phyloP scores from a whole-genome alignment of 495 filamentous ascomycete species.

The Xylaria nigripes region DNA sequence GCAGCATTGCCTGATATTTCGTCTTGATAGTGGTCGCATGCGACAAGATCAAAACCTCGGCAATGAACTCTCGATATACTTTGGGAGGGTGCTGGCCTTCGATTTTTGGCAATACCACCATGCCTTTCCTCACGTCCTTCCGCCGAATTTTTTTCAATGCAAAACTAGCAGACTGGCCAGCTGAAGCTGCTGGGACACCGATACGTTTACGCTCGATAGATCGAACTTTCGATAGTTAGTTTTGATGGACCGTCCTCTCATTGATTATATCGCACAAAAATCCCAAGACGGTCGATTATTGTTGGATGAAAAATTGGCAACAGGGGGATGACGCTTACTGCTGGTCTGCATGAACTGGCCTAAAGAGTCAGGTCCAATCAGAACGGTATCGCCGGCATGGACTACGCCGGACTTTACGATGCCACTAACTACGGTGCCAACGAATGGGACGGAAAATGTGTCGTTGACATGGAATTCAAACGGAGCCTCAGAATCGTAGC shows the following conservation, averaged over 20 bases:
- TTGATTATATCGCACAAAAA: not conserved
- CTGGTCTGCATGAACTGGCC: slow-evolving; percentile 86
- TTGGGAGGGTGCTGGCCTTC: slow-evolving; percentile 61
- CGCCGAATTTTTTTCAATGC: slow-evolving; percentile 76
- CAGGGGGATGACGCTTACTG: slow-evolving; percentile 21
- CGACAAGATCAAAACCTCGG: slow-evolving; percentile 90
- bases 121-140: slow-evolving; percentile 95
- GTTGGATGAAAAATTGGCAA: not conserved
- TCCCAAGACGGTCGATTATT: no score
- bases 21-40: slow-evolving; percentile 98
- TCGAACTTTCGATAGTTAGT: slow-evolving; percentile 41
- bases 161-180: slow-evolving; percentile 88
- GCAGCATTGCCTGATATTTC: slow-evolving; percentile 97
- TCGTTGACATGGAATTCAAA: slow-evolving; percentile 98
- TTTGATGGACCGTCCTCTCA: not conserved
- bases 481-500: slow-evolving; percentile 77
- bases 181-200: slow-evolving; percentile 76
- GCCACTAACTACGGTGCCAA: slow-evolving; percentile 91
- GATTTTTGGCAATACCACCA: slow-evolving; percentile 87
- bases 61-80: slow-evolving; percentile 86
- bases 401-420: slow-evolving; percentile 85
- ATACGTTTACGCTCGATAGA: slow-evolving; percentile 96
- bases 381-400: slow-evolving; percentile 80
- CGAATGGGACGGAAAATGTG: slow-evolving; percentile 97
- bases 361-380: slow-evolving; percentile 85